Percentiles rank a stretch among this genome's conserved stretches.
Conservation (phyloP, 805 yeast species). For the Wickerhamiella kurtzmanii region DNA sequence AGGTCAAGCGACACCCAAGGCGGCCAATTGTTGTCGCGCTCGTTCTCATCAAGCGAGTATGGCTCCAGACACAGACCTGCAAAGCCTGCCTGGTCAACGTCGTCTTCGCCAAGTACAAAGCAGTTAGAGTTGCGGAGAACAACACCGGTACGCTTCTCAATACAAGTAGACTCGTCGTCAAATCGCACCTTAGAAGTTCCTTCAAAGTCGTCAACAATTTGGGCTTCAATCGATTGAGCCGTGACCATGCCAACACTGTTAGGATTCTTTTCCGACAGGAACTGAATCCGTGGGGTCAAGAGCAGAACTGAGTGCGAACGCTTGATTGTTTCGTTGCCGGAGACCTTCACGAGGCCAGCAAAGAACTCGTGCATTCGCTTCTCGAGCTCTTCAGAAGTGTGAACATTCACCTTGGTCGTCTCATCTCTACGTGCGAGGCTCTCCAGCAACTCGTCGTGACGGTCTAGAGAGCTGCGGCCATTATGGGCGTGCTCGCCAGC, state of each 20-base stretch:
- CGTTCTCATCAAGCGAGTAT: conserved; percentile 45
- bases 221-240: conserved; percentile 56
- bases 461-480: not conserved
- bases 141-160: conserved; percentile 59
- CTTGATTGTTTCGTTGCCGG: conserved; percentile 26
- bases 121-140: conserved; percentile 58
- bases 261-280: conserved; percentile 37
- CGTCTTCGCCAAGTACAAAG: conserved; percentile 47
- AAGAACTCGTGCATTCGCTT: conserved; percentile 10
- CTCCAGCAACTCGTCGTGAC: not conserved
- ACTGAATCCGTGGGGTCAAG: conserved; percentile 72
- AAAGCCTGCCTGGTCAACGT: conserved; percentile 47
- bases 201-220: conserved; percentile 49
- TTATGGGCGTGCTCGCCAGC: too few species aligned
- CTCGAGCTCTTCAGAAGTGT: not conserved
- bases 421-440: not conserved
- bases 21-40: conserved; percentile 47
- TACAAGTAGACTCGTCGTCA: conserved; percentile 5
- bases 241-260: conserved; percentile 55
- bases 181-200: conserved; percentile 27
- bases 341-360: conserved; percentile 34
- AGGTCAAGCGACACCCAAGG: conserved; percentile 76
- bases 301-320: conserved; percentile 55
- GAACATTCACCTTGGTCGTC: not conserved
- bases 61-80: conserved; percentile 30